phyloP scores from a whole-genome alignment of 441 rosid genomes.

The Eutrema salsugineum region DNA sequence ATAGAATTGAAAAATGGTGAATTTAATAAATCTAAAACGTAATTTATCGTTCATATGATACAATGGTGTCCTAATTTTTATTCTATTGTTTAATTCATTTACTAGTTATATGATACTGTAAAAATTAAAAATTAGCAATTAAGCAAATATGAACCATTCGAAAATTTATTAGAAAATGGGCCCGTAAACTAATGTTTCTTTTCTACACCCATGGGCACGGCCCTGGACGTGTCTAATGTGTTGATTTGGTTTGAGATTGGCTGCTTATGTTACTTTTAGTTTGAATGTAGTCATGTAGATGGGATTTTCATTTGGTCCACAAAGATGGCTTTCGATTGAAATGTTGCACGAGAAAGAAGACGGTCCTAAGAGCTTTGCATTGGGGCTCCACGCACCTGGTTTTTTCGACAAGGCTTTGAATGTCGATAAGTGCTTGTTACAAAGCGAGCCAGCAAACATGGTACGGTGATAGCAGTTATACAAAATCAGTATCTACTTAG shows the following conservation, averaged over 20 bases:
- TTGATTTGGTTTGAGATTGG: conserved; percentile 1
- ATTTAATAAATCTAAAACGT: no score
- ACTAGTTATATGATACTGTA: no score
- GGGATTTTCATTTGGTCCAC: conserved; percentile 89
- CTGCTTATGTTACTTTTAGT: background rate
- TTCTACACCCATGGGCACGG: no score
- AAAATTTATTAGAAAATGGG: no score
- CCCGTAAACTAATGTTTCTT: no score
- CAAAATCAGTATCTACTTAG: background rate
- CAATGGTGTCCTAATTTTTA: no score
- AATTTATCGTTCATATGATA: no score
- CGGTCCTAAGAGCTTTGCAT: conserved; percentile 50
- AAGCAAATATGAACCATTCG: no score
- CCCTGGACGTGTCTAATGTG: background rate
- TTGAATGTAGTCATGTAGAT: conserved; percentile 62
- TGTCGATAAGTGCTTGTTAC: conserved; percentile 75
- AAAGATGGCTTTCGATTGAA: conserved; percentile 75
- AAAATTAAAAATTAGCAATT: no score
- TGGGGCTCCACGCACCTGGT: conserved; percentile 92
- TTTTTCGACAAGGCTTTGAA: conserved; percentile 84
- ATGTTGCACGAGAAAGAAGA: conserved; percentile 49
- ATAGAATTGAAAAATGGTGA: no score
- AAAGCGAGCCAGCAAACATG: conserved; percentile 80
- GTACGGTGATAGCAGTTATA: conserved; percentile 35
- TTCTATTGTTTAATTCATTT: no score